Base-by-base conservation (phyloP, 805 yeast genomes). In the Wickerhamomyces ciferrii region DNA sequence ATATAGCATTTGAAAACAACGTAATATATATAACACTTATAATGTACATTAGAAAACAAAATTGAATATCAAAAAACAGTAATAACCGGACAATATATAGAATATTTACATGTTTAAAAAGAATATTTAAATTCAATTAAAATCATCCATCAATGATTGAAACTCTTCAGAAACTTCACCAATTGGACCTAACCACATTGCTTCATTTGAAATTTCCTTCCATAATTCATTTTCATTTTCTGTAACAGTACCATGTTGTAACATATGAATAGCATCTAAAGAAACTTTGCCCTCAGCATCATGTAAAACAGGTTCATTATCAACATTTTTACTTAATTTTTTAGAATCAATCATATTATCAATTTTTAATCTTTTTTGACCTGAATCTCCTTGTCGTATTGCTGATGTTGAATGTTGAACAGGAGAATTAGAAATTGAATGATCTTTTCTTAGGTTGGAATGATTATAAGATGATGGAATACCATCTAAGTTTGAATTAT, bases 201-300 rank as follows among this genome's bases (percentile, higher is more conserved):
- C 91, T 55, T 84, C 88, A 55, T 76, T 78, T 0, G 90, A 80
- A 46, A 86, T 82, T 51, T 85, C 91, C 57, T 79, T 82, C 95
- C 95, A 86, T 29, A 86, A 65, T 49, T 83, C 74, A 43, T 68
- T 61, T 51, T 79, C 84, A 4, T 65, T 59, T 17, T 67, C 62
- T n/a, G 67, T 67, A 2, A 65, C 55, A 19, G 66, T 60, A 21
- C 50, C 55, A 25, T 50, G 49, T 34, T 59, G 62, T 18, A 59
- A 46, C 41, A 55, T 43, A 49, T 53, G 67, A 58, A 49, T 59
- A 21, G 53, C 64, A 23, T 55, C 63, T 50, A 43, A 68, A 65
- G 51, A 57, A 2, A 47, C 55, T 21, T 50, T 48, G 7, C 48
- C 47, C 10, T 52, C 54, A 21, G 56, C 59, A 19, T 51, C 29